phyloP scores from a whole-genome alignment of 306 rosid genomes.

The Corylus avellana region DNA sequence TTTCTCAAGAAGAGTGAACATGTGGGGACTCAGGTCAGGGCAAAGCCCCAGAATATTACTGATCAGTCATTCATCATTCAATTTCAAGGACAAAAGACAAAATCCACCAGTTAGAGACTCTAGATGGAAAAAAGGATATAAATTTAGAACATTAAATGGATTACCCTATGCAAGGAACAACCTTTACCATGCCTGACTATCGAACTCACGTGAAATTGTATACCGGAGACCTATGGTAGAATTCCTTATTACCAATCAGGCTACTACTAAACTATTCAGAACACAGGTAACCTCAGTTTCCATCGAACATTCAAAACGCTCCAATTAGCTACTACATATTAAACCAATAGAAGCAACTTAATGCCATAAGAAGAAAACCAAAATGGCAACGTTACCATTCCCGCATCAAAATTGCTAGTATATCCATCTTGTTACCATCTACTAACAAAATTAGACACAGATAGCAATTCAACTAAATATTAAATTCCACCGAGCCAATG shows the following conservation, averaged over 20 bases:
- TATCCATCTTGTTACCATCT: conserved; percentile 18
- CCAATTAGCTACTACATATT: neutral
- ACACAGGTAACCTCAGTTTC: neutral
- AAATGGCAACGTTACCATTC: conserved; percentile 3
- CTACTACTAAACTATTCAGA: neutral
- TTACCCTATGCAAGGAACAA: neutral
- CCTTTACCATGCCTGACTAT: neutral
- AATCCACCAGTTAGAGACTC: neutral
- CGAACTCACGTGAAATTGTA: neutral
- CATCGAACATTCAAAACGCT: neutral
- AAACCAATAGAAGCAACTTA: neutral
- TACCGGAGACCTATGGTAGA: neutral
- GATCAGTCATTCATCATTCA: too few species aligned
- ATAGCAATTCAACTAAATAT: conserved; percentile 7
- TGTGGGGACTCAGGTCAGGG: neutral
- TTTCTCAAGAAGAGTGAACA: neutral
- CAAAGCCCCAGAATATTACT: too few species aligned
- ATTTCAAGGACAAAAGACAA: too few species aligned
- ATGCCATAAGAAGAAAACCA: conserved; percentile 8
- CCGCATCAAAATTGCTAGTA: conserved; percentile 10
- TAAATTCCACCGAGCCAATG: neutral
- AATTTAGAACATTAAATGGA: neutral
- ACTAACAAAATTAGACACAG: conserved; percentile 11
- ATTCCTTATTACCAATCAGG: neutral
- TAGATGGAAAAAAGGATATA: neutral